phyloP scores from a whole-genome alignment of 768 basidiomycete genomes.

The Panaeolus cyanescens region DNA sequence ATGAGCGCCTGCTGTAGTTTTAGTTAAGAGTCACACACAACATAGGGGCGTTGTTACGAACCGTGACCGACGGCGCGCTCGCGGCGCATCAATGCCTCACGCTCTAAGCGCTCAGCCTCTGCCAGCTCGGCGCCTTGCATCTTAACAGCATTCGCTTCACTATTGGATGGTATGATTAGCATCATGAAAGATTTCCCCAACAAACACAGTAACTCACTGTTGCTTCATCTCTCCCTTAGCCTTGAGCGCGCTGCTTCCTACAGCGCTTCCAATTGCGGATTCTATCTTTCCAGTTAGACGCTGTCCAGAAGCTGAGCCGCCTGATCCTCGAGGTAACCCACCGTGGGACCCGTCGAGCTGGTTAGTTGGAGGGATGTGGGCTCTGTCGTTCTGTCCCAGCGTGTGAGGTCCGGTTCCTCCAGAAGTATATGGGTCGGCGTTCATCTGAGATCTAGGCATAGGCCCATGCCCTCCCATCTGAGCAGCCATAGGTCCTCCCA shows the following conservation, averaged over 20 bases:
- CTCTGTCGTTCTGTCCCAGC: conserved; percentile 7
- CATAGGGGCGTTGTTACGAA: conserved; percentile 14
- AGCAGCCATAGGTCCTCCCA: not conserved
- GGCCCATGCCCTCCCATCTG: not conserved
- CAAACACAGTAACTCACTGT: conserved; percentile 29
- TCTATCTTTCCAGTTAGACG: conserved; percentile 49
- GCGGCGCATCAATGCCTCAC: conserved; percentile 47
- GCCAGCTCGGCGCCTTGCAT: conserved; percentile 49
- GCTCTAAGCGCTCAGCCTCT: conserved; percentile 56
- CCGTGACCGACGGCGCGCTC: conserved; percentile 57
- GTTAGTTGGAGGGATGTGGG: conserved; percentile 22
- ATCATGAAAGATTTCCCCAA: not conserved
- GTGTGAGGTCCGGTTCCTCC: conserved; percentile 13
- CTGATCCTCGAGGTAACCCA: conserved; percentile 11
- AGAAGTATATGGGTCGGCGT: conserved; percentile 7
- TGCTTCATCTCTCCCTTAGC: conserved; percentile 54
- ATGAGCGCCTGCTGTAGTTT: conserved; percentile 23
- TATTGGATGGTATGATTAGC: not conserved
- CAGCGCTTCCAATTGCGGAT: conserved; percentile 42
- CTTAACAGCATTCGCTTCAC: conserved; percentile 47
- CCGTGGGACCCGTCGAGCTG: conserved; percentile 14
- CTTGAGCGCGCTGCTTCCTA: conserved; percentile 49
- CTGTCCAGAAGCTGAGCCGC: conserved; percentile 27
- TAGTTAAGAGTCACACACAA: not conserved
- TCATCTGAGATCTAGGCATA: not conserved